Evolutionary conservation across 805 yeast species (phyloP).

Genomic region (Hermanozyma aechmeae): DNA sequence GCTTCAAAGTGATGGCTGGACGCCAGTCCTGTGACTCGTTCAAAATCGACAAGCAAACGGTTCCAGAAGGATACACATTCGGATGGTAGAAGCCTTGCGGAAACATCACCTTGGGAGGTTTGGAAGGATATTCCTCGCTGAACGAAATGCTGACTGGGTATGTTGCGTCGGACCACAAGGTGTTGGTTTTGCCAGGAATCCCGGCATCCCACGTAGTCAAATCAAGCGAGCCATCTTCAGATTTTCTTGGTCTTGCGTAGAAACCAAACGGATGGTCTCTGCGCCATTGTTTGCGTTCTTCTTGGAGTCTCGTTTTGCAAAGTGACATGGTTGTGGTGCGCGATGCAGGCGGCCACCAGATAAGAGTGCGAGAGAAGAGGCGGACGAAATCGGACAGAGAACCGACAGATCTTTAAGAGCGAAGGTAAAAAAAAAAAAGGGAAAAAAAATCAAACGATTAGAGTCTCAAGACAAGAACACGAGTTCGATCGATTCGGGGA

Average conservation of each 20-base stretch:
- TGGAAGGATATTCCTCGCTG: conserved; percentile 90
- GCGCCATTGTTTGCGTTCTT: conserved; percentile 96
- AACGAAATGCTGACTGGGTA: conserved; percentile 77
- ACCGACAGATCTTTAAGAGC: too few relatives aligned
- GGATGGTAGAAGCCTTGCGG: conserved; percentile 94
- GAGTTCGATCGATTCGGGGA: too few relatives aligned
- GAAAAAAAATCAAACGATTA: too few relatives aligned
- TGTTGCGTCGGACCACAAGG: conserved; percentile 86
- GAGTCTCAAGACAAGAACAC: too few relatives aligned
- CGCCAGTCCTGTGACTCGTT: conserved; percentile 98
- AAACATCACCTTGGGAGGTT: conserved; percentile 90
- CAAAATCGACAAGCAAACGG: conserved; percentile 84
- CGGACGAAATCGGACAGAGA: too few relatives aligned
- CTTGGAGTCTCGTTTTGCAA: conserved; percentile 78
- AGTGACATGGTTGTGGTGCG: conserved; percentile 30
- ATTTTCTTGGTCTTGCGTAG: conserved; percentile 80
- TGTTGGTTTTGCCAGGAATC: conserved; percentile 83
- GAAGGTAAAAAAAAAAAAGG: too few relatives aligned
- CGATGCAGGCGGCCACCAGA: too few relatives aligned
- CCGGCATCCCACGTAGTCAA: conserved; percentile 89
- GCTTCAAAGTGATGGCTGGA: conserved; percentile 89
- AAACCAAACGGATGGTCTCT: conserved; percentile 98
- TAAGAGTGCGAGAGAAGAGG: too few relatives aligned
- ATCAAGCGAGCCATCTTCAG: conserved; percentile 76
- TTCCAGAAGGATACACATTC: conserved; percentile 95